Conservation (phyloP, 1,284 basidiomycete species). For the Melanopsichium pennsylvanicum region DNA sequence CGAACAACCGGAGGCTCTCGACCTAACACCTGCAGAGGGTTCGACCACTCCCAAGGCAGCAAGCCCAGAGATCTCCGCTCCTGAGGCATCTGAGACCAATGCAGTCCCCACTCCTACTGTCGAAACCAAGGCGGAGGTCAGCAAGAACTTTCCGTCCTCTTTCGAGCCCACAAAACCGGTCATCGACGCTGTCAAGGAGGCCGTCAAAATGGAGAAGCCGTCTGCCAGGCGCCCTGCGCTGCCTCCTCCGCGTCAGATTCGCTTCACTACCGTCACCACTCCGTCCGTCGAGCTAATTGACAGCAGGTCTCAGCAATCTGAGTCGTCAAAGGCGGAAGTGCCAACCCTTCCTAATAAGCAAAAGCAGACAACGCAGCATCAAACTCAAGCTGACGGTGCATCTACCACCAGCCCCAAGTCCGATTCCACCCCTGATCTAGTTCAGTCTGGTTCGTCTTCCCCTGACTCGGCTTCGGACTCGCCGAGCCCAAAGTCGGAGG, state of each 20-base stretch:
- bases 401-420: conserved; percentile 11
- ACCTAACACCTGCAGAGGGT: conserved; percentile 25
- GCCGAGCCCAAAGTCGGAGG: conserved; percentile 27
- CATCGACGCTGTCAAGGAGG: conserved; percentile 2
- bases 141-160: neutral
- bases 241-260: conserved; percentile 44
- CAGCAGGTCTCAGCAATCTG: conserved; percentile 11
- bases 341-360: conserved; percentile 4
- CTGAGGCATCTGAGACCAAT: neutral
- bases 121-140: neutral
- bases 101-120: neutral
- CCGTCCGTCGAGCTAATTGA: conserved; percentile 19
- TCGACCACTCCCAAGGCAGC: conserved; percentile 28
- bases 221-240: conserved; percentile 29
- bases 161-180: conserved; percentile 2
- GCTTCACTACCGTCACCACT: conserved; percentile 42
- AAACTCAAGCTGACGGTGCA: conserved; percentile 7
- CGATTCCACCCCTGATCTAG: conserved; percentile 25
- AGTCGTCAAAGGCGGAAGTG: neutral
- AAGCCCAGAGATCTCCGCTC: conserved; percentile 7
- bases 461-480: conserved; percentile 32
- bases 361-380: conserved; percentile 33
- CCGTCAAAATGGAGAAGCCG: conserved; percentile 17
- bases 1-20: conserved; percentile 41
- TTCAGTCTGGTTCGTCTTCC: conserved; percentile 28